These are phyloP conservation scores for Wickerhamomyces xylosicus DNA, from an alignment of 805 yeast genomes.

Conservation along the genomic window DNA sequence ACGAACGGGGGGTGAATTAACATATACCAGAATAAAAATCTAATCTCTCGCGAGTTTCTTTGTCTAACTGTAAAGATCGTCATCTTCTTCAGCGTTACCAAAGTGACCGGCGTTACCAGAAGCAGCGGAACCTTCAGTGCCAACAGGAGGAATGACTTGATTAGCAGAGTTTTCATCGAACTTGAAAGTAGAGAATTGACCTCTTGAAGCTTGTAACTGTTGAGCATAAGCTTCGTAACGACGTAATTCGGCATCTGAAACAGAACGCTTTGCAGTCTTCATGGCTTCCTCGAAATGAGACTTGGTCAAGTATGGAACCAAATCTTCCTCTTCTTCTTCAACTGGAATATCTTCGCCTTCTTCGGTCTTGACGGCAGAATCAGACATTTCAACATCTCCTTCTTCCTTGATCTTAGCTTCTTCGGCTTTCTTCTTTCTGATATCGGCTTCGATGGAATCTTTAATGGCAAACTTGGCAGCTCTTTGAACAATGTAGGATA, in stretches of 20 bases:
- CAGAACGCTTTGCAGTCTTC: slow-evolving; percentile 98
- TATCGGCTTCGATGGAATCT: slow-evolving; percentile 88
- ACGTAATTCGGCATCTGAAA: slow-evolving; percentile 93
- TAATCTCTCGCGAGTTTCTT: no score
- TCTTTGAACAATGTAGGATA: slow-evolving; percentile 94
- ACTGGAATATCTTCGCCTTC: slow-evolving; percentile 43
- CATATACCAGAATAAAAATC: no score
- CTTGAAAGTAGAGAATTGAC: slow-evolving; percentile 84
- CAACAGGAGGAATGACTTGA: slow-evolving; percentile 24
- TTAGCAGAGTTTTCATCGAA: slow-evolving; percentile 37
- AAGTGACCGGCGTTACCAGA: slow-evolving; percentile 29
- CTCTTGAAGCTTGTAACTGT: slow-evolving; percentile 92
- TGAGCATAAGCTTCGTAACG: slow-evolving; percentile 98
- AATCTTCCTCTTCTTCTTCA: slow-evolving; percentile 71
- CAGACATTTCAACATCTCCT: slow-evolving; percentile 40
- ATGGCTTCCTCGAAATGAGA: slow-evolving; percentile 97
- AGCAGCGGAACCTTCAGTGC: slow-evolving; percentile 24
- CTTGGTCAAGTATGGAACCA: slow-evolving; percentile 91
- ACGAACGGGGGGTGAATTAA: no score
- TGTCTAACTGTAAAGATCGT: slow-evolving; percentile 41
- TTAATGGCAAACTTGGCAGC: slow-evolving; percentile 98
- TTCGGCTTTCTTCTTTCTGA: slow-evolving; percentile 31
- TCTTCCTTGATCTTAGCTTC: slow-evolving; percentile 30
- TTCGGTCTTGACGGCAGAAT: slow-evolving; percentile 10
- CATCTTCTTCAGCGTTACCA: slow-evolving; percentile 45